These are phyloP conservation scores for Panaeolus papilionaceus DNA, from an alignment of 768 basidiomycete species.

Conservation along the genomic window DNA sequence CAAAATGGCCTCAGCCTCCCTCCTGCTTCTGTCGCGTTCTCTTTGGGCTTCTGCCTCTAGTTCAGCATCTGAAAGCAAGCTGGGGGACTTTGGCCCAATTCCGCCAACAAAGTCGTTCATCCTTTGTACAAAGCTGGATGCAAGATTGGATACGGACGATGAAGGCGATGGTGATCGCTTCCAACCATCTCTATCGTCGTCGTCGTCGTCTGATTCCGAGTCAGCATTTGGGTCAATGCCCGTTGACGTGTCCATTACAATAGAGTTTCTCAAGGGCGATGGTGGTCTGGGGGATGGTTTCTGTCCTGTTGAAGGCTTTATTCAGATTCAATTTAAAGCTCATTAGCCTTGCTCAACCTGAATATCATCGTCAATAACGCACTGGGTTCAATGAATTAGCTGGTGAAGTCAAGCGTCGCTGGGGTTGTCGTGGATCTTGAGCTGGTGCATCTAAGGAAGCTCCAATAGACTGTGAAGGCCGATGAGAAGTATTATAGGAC, in stretches of 20 bases:
- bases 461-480: conserved; percentile 25
- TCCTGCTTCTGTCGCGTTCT: conserved; percentile 76
- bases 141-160: conserved; percentile 76
- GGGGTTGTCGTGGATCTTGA: conserved; percentile 26
- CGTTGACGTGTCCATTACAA: conserved; percentile 59
- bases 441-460: conserved; percentile 28
- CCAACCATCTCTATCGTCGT: conserved; percentile 45
- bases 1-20: conserved; percentile 81
- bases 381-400: conserved; percentile 41
- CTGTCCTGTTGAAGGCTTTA: conserved; percentile 45
- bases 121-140: conserved; percentile 75
- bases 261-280: conserved; percentile 75
- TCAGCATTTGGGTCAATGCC: conserved; percentile 50
- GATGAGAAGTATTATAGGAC: conserved; percentile 25
- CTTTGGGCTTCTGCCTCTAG: conserved; percentile 81
- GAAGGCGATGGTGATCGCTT: conserved; percentile 64
- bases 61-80: conserved; percentile 73
- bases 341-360: neutral
- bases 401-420: conserved; percentile 42
- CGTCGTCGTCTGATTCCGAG: conserved; percentile 48
- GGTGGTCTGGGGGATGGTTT: conserved; percentile 59
- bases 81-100: conserved; percentile 48
- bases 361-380: conserved; percentile 21
- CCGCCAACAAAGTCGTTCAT: conserved; percentile 72
- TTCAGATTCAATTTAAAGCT: conserved; percentile 10